phyloP scores from a whole-genome alignment of 179 eudicot species.

The Dionaea muscipula region DNA sequence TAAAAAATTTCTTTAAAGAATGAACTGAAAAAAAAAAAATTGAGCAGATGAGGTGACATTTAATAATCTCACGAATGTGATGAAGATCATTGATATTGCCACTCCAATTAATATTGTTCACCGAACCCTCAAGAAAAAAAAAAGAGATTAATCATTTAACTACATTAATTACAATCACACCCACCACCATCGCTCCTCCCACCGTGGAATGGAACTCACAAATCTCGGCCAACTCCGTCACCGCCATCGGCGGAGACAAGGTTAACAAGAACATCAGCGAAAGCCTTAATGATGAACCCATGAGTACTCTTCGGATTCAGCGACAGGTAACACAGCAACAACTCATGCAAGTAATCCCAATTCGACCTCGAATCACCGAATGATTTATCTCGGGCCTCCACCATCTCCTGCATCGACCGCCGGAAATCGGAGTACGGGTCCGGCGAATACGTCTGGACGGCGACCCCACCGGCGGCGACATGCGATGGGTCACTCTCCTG shows the following conservation, averaged over 20 bases:
- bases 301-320: conserved; percentile 60
- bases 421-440: conserved; percentile 63
- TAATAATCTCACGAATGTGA: too few species aligned
- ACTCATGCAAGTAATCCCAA: conserved; percentile 70
- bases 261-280: conserved; percentile 51
- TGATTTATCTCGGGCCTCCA: conserved; percentile 59
- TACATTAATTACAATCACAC: conserved; percentile 4
- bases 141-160: too few species aligned
- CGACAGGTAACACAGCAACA: conserved; percentile 48
- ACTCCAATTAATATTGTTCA: too few species aligned
- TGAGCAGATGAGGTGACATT: too few species aligned
- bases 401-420: conserved; percentile 77
- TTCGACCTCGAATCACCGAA: conserved; percentile 22
- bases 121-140: too few species aligned
- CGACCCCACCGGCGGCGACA: conserved; percentile 31
- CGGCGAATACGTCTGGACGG: conserved; percentile 58
- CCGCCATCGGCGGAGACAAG: conserved; percentile 19
- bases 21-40: too few species aligned
- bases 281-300: conserved; percentile 60
- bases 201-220: too few species aligned
- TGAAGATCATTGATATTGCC: too few species aligned
- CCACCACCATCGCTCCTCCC: not conserved
- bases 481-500: not conserved
- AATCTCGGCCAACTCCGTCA: too few species aligned
- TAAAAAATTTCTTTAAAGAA: too few species aligned